Conservation (phyloP, 2,329 filamentous ascomycete genomes). For the Aspergillus intermedius region DNA sequence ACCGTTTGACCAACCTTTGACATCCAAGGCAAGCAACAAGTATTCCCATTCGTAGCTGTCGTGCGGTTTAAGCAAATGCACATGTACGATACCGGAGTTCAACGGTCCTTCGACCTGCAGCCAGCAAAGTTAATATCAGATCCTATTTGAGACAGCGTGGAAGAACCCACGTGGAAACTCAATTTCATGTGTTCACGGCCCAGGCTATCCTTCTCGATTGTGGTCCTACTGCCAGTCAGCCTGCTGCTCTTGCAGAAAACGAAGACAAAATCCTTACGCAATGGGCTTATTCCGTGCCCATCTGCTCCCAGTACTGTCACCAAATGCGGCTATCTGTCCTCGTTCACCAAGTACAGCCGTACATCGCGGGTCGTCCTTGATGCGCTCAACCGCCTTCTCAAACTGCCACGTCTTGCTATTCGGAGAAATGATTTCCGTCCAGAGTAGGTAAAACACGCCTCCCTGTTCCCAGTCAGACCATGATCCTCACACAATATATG, state of each 20-base stretch:
- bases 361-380: conserved; percentile 67
- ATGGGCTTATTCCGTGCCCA: conserved; percentile 64
- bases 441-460: conserved; percentile 71
- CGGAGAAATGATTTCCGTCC: conserved; percentile 73
- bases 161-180: conserved; percentile 66
- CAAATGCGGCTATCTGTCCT: conserved; percentile 71
- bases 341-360: conserved; percentile 66
- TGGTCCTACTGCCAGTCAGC: conserved; percentile 49
- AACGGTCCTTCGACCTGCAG: conserved; percentile 66
- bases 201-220: conserved; percentile 60
- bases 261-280: conserved; percentile 31
- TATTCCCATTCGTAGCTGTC: conserved; percentile 67
- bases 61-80: conserved; percentile 68
- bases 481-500: background rate
- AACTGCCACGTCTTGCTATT: conserved; percentile 83
- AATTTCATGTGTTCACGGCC: conserved; percentile 77
- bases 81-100: conserved; percentile 64
- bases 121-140: conserved; percentile 15
- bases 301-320: conserved; percentile 72
- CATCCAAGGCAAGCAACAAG: conserved; percentile 71
- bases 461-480: conserved; percentile 43
- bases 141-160: background rate
- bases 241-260: background rate
- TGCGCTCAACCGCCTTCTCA: conserved; percentile 74
- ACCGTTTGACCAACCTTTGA: conserved; percentile 50